Conservation (phyloP, 2,329 filamentous ascomycete species). For the Ceratocystis albifundus region DNA sequence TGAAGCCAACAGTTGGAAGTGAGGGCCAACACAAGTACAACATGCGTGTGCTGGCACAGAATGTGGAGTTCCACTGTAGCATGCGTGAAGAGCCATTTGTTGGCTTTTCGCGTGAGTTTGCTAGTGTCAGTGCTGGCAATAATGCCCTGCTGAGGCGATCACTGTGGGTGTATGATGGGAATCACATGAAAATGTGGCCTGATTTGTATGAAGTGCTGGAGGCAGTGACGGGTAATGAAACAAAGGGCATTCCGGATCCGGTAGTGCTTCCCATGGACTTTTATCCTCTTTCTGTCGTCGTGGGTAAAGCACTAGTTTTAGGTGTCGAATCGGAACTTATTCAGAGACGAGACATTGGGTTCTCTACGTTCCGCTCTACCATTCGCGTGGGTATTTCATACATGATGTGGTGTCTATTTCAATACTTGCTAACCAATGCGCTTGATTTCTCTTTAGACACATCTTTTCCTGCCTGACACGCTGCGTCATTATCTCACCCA, state of each 20-base stretch:
- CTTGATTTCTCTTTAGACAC: constrained; percentile 48
- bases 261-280: constrained; percentile 83
- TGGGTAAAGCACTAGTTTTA: constrained; percentile 82
- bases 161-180: constrained; percentile 87
- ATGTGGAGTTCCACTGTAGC: constrained; percentile 87
- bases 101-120: constrained; percentile 20
- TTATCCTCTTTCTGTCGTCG: constrained; percentile 75
- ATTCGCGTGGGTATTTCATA: constrained; percentile 56
- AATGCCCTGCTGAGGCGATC: constrained; percentile 56
- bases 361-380: constrained; percentile 78
- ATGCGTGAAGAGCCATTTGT: constrained; percentile 68
- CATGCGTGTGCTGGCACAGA: constrained; percentile 92
- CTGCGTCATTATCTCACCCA: constrained; percentile 66
- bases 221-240: constrained; percentile 52
- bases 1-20: constrained; percentile 75
- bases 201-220: constrained; percentile 75
- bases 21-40: constrained; percentile 87
- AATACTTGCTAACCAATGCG: neutral
- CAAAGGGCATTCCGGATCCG: constrained; percentile 59
- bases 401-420: neutral
- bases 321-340: constrained; percentile 87
- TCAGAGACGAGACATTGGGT: constrained; percentile 83
- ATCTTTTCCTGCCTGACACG: constrained; percentile 82
- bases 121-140: neutral
- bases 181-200: constrained; percentile 75